Percentiles rank a stretch among this genome's conserved stretches.
These are phyloP conservation scores for Cerioporus squamosus DNA, from an alignment of 1,284 basidiomycete genomes.

Conservation along the genomic window DNA sequence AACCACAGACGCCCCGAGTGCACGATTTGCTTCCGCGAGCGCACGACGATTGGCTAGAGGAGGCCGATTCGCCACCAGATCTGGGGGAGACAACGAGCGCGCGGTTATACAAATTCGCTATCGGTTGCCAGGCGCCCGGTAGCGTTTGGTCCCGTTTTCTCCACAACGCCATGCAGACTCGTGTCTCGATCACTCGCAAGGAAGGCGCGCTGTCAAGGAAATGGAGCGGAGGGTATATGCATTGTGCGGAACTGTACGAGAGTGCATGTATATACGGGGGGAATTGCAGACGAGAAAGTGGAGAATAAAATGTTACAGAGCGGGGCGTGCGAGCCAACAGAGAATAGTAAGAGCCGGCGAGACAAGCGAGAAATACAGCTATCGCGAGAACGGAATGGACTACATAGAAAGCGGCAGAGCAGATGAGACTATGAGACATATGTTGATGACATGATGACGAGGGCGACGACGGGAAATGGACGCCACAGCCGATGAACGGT, in stretches of 20 bases:
- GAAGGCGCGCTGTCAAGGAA: too few species aligned
- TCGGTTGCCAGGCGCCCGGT: not conserved
- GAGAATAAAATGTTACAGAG: conserved; percentile 19
- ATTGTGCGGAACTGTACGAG: conserved; percentile 18
- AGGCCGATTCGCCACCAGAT: conserved; percentile 9
- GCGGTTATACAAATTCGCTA: not conserved
- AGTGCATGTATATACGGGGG: conserved; percentile 24
- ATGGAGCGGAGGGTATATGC: conserved; percentile 13
- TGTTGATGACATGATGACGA: conserved; percentile 13
- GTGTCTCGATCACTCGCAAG: too few species aligned
- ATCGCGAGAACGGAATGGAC: conserved; percentile 16
- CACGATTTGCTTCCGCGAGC: conserved; percentile 23
- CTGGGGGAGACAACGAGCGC: conserved; percentile 9
- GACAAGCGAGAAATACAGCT: conserved; percentile 23
- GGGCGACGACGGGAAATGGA: conserved; percentile 6
- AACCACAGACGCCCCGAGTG: not conserved
- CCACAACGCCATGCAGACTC: not conserved
- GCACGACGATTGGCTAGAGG: conserved; percentile 14
- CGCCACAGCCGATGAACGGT: conserved; percentile 5
- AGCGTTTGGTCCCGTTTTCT: not conserved
- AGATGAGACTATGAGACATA: conserved; percentile 25
- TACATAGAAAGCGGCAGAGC: conserved; percentile 24
- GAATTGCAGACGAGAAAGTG: conserved; percentile 16
- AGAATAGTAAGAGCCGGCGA: not conserved
- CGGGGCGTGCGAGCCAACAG: not conserved